Base-by-base conservation (phyloP, 768 basidiomycete genomes). In the Podaxis sp. region DNA sequence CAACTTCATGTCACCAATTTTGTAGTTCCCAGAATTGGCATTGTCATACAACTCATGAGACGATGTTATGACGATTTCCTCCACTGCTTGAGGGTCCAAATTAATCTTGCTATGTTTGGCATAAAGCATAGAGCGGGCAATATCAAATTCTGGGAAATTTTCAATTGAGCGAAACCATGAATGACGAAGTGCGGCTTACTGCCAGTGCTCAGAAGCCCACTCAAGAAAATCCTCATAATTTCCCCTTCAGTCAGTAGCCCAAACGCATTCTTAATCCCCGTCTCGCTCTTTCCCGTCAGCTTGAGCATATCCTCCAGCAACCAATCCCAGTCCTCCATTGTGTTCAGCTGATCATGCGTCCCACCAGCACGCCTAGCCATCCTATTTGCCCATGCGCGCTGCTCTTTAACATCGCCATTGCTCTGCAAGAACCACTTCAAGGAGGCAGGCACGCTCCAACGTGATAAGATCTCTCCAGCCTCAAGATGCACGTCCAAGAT, bases 41-140 rank as follows among this genome's bases (percentile, higher is more conserved):
- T 98, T 98, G 71, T 98, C 95, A 74, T 99, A 99, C 65, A 97
- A 87, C 76, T 99, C 97, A 52, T 86, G 84, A 2, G 93, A 94
- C 48, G 87, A 87, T 1, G 85, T 73, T 19, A 99, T 76, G 67
- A 93, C 95, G 12, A 96, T 85, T 36, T 88, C 84, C 73, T 98
- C 95, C 4, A 92, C 74, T 3, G 75, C 74, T 24, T 77, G 72
- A 26, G 78, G 67, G 30, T 79, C 76, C 17, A 96, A 75, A 0
- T 77, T 77, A 1, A 88, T 67, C 28, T 82, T 80, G 36, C 77
- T 80, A 26, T 77, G 76, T 13, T 83, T 74, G 12, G 77, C 78
- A 49, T 68, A 70, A 51, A 95, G 73, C 68, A 95, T 73, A 38
- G 76, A 75, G 69, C 84, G 85, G 15, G 94, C 90, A 57, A 92